Conservation (phyloP, 2,329 filamentous ascomycete genomes). For the Cryphonectria nitschkei region DNA sequence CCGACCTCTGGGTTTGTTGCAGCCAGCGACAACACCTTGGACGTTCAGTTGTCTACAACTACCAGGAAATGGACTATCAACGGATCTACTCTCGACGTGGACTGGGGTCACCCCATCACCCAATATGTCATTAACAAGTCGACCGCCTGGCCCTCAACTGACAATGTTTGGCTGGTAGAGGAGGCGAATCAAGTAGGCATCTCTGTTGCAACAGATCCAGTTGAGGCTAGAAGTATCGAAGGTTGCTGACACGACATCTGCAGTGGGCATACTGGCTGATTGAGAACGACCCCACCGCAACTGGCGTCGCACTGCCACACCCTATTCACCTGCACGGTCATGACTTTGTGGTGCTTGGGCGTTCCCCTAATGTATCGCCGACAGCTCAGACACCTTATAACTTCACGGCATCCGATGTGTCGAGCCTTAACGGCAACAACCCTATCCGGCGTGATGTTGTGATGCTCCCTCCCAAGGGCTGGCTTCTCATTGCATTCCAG, state of each 20-base stretch:
- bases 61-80: slow-evolving; percentile 41
- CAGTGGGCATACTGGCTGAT: slow-evolving; percentile 40
- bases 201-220: background rate
- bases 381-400: slow-evolving; percentile 27
- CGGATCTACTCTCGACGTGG: slow-evolving; percentile 40
- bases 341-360: slow-evolving; percentile 38
- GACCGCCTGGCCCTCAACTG: slow-evolving; percentile 33
- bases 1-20: slow-evolving; percentile 35
- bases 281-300: slow-evolving; percentile 33
- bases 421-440: slow-evolving; percentile 42
- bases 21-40: slow-evolving; percentile 34
- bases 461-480: slow-evolving; percentile 47
- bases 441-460: slow-evolving; percentile 52
- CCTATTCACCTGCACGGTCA: slow-evolving; percentile 41
- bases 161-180: slow-evolving; percentile 37
- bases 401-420: slow-evolving; percentile 35
- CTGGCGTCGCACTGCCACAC: slow-evolving; percentile 35
- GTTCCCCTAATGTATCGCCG: slow-evolving; percentile 31
- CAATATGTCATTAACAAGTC: slow-evolving; percentile 40
- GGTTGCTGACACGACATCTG: background rate
- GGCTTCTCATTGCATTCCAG: slow-evolving; percentile 50
- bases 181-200: slow-evolving; percentile 29
- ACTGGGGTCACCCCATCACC: slow-evolving; percentile 47
- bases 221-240: background rate
- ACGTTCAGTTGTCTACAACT: slow-evolving; percentile 33